phyloP scores from a whole-genome alignment of 2,329 filamentous ascomycete genomes.

The Trichoderma breve region DNA sequence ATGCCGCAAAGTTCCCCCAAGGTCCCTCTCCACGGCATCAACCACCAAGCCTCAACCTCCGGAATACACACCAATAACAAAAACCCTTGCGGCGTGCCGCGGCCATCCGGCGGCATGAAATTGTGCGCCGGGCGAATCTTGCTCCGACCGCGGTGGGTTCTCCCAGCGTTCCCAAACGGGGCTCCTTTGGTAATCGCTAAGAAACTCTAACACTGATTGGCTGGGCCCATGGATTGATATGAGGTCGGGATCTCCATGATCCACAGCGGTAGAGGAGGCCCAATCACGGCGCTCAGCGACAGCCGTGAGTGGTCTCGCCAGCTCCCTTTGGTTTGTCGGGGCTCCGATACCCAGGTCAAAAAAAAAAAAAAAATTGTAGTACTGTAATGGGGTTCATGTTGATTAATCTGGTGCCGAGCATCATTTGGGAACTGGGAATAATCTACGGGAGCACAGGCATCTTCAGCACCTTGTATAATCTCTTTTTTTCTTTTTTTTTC shows the following conservation, averaged over 20 bases:
- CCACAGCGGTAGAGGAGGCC: neutral
- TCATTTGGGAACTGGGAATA: neutral
- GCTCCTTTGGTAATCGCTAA: neutral
- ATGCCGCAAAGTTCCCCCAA: neutral
- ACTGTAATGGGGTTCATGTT: neutral
- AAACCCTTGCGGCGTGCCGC: neutral
- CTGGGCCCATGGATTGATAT: neutral
- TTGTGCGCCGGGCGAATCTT: conserved; percentile 19
- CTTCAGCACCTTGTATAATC: neutral
- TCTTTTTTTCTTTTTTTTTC: neutral
- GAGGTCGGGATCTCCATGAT: neutral
- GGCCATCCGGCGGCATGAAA: conserved; percentile 13
- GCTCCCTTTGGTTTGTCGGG: neutral
- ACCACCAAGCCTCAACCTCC: neutral
- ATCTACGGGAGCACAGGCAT: neutral
- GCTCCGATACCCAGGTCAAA: neutral
- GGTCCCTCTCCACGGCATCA: neutral
- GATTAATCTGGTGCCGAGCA: neutral
- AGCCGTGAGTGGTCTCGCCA: neutral
- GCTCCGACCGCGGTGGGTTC: neutral
- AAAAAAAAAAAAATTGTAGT: neutral
- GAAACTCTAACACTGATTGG: neutral
- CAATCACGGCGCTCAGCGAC: conserved; percentile 3
- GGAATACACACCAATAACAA: neutral
- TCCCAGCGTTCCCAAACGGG: neutral